Conservation (phyloP, 352 stramenopile species). For the Globisporangium apiculatum region DNA sequence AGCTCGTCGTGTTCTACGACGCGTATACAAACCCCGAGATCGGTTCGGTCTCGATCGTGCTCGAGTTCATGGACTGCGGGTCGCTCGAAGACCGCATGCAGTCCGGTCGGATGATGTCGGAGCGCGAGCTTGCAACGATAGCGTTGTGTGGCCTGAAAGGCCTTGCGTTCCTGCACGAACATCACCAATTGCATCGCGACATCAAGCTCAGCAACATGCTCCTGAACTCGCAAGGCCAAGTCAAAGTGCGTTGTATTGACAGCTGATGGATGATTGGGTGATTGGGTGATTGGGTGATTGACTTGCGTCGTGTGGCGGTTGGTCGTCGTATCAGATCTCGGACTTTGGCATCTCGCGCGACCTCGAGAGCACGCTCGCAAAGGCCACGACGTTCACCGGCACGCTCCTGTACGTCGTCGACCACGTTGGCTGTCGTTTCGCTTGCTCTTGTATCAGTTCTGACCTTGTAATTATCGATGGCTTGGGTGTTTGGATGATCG, state of each 20-base stretch:
- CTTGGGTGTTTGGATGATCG: background rate
- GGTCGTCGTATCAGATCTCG: constrained; percentile 39
- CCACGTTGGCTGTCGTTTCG: background rate
- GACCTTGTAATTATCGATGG: too few relatives aligned
- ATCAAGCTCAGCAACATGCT: constrained; percentile 96
- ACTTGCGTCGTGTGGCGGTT: background rate
- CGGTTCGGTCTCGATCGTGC: constrained; percentile 87
- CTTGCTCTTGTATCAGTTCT: too few relatives aligned
- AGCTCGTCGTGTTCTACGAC: constrained; percentile 90
- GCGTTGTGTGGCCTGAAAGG: constrained; percentile 72
- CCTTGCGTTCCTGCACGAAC: constrained; percentile 83
- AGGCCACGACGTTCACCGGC: constrained; percentile 87
- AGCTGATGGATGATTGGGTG: background rate
- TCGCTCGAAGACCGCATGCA: constrained; percentile 80
- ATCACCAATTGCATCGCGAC: constrained; percentile 90
- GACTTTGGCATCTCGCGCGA: constrained; percentile 83
- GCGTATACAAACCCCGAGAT: constrained; percentile 87
- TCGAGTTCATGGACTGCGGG: constrained; percentile 93
- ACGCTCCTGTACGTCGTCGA: constrained; percentile 70
- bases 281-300: background rate
- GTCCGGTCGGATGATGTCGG: constrained; percentile 31
- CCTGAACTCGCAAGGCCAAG: constrained; percentile 72
- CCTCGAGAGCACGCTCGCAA: constrained; percentile 77
- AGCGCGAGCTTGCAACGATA: constrained; percentile 79
- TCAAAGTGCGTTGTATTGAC: constrained; percentile 37